Base-by-base conservation (phyloP, 805 yeast genomes). In the Isabelozyma rhagii region DNA sequence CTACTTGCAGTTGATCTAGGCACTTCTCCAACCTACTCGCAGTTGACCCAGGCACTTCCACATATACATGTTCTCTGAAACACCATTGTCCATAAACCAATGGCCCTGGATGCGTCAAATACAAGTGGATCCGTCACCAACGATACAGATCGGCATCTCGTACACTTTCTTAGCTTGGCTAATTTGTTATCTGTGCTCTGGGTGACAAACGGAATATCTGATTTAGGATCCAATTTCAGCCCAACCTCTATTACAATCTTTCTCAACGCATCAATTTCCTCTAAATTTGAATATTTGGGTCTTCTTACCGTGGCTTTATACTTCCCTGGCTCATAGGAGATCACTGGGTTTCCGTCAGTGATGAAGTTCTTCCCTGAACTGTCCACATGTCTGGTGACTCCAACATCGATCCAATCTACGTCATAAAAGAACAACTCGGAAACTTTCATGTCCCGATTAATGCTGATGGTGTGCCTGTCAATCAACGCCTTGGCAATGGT, bases 51-150 rank as follows among this genome's bases (percentile, higher is more conserved):
- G 4, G 83, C 77, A 39, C 89, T 87, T 0, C 94, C 94, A 64
- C 96, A 88, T 36, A 87, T 69, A 66, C 96, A 88, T 25, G 81
- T 81, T 52, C 91, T 72, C 56, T 85, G 91, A 62, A 82, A 84
- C 1, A 85, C 84, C 68, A 82, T 72, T 0, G 86, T 78, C 87
- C 89, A 79, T 49, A 65, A 59, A 8, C 71, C 76, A 34, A 71
- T 53, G 47, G 72, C 47, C 52, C 58, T 52, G 36, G 63, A 54
- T 13, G 61, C 48, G 14, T 69, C 71, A 51, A 71, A 77, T 5
- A 71, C 69, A 29, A 64, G 47, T 43, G 78, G 68, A 54, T 75
- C 79, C 8, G 64, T 57, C 3, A 69, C 64, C 15, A 71, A 64
- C 0, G 84, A 77, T 2, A 71, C 56, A 7, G 77, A 66, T 25